Conservation (phyloP, 441 rosid species). For the Gossypium trilobum region DNA sequence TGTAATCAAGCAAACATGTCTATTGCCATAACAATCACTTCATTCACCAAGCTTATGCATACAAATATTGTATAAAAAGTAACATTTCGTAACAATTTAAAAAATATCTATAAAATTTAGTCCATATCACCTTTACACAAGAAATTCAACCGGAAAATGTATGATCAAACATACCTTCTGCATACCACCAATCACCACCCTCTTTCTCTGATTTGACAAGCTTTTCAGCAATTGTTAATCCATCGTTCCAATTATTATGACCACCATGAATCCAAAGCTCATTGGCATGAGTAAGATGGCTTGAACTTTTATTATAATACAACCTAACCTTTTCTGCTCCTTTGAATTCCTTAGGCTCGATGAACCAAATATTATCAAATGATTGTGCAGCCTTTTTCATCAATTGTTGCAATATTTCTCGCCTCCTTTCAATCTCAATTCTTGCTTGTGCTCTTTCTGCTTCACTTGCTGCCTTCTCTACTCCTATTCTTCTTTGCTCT, state of each 20-base stretch:
- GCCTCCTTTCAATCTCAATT: constrained; percentile 47
- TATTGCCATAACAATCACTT: no score
- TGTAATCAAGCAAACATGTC: no score
- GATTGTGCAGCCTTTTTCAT: constrained; percentile 47
- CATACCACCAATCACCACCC: constrained; percentile 77
- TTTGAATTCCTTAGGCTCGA: constrained; percentile 59
- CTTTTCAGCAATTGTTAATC: constrained; percentile 51
- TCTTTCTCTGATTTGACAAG: constrained; percentile 42
- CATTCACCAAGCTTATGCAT: neutral
- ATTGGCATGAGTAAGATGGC: constrained; percentile 58
- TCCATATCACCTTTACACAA: neutral
- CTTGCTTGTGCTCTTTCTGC: constrained; percentile 72
- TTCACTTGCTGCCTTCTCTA: constrained; percentile 63
- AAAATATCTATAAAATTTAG: neutral
- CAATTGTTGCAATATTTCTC: constrained; percentile 33
- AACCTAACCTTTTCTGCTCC: constrained; percentile 48
- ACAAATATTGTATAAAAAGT: neutral
- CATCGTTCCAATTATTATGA: constrained; percentile 64
- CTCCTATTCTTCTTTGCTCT: constrained; percentile 66
- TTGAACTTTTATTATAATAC: constrained; percentile 61
- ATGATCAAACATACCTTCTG: constrained; percentile 40
- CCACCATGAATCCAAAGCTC: constrained; percentile 93
- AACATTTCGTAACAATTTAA: neutral
- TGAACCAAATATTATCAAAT: constrained; percentile 55
- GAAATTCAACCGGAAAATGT: neutral